Evolutionary conservation across 805 yeast species (phyloP), one percentile per base, ranked within the genome.

Genomic region (Scheffersomyces stipitis): DNA sequence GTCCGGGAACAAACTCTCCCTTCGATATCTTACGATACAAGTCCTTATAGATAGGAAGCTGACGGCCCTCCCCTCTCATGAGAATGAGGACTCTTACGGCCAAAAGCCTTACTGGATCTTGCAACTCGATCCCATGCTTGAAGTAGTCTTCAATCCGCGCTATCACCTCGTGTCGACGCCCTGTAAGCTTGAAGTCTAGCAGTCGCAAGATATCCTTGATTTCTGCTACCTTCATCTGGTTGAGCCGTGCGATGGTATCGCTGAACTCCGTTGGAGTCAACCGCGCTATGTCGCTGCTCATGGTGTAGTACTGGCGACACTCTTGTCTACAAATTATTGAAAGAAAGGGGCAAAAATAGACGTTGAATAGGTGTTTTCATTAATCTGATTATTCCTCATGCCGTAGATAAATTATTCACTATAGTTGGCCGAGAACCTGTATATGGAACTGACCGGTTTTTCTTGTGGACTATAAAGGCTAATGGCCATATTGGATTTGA

Each of bases 131-230:
- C 1, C 79, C 79, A 29, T 61, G 65, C 18, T 62, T 60, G 26
- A 80, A 45, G 45, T 64, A 73, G n/a, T 59, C 62, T 33, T 62
- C 53, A 5, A 86, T 57, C 23, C 88, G 66, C 24, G 76, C 79
- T 36, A 73, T 72, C 10, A 86, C 58, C 23, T 76, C 83, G 15
- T 73, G 71, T 57, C 86, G 87, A 26, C 79, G 63, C 1, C 93
- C 95, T 4, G 71, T 51, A 7, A 64, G 48, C 2, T 77, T 58
- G 14, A 82, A 56, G 2, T 74, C 73, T 13, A 80, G 50, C 1
- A 78, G 50, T 30, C 76, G 65, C 24, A 81, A 73, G 1, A 82
- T 50, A 14, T 62, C 69, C 54, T 80, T 81, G 37, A 82, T 63
- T 37, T 75, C 76, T 0, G 71, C 58, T 2, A 80, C 78, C 46